These are phyloP conservation scores for Pythium plurisporium DNA, from an alignment of 352 stramenopile species.

Conservation along the genomic window DNA sequence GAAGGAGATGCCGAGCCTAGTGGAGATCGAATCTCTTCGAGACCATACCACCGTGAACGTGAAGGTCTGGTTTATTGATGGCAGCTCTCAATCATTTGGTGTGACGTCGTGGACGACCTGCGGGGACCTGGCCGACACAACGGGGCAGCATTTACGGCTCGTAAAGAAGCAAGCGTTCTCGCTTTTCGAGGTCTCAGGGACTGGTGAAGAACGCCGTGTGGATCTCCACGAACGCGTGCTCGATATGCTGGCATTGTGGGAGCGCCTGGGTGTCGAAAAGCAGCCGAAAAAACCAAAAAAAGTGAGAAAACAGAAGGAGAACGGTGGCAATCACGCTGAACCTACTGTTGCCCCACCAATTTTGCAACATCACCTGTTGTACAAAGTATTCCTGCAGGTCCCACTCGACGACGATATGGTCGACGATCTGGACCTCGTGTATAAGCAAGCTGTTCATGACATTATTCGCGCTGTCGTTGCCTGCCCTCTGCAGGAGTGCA, in stretches of 20 bases:
- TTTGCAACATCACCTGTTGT: conserved; percentile 36
- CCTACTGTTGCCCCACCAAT: too few species aligned
- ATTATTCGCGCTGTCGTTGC: conserved; percentile 49
- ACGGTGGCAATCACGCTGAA: neutral
- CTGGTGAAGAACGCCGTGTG: conserved; percentile 49
- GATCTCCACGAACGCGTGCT: conserved; percentile 64
- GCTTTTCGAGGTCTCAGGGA: conserved; percentile 51
- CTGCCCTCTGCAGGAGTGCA: conserved; percentile 46
- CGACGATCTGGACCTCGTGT: conserved; percentile 53
- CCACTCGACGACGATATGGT: conserved; percentile 55
- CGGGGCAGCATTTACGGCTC: conserved; percentile 40
- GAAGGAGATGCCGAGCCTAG: conserved; percentile 52
- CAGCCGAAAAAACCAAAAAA: conserved; percentile 34
- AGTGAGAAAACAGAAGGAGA: conserved; percentile 12
- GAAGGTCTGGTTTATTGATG: conserved; percentile 45
- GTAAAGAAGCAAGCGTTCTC: conserved; percentile 43
- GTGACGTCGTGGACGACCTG: conserved; percentile 65
- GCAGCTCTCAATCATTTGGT: conserved; percentile 27
- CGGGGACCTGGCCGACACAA: conserved; percentile 33
- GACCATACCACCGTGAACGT: conserved; percentile 40
- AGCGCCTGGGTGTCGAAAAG: conserved; percentile 47
- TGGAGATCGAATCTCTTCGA: conserved; percentile 55
- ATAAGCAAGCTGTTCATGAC: conserved; percentile 73
- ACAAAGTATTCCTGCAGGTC: conserved; percentile 76
- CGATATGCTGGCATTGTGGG: conserved; percentile 72